Evolutionary conservation across 2,329 filamentous ascomycete genomes (phyloP), one percentile per base, ranked within the genome.

Genomic region (Neocatenulostroma microsporum): DNA sequence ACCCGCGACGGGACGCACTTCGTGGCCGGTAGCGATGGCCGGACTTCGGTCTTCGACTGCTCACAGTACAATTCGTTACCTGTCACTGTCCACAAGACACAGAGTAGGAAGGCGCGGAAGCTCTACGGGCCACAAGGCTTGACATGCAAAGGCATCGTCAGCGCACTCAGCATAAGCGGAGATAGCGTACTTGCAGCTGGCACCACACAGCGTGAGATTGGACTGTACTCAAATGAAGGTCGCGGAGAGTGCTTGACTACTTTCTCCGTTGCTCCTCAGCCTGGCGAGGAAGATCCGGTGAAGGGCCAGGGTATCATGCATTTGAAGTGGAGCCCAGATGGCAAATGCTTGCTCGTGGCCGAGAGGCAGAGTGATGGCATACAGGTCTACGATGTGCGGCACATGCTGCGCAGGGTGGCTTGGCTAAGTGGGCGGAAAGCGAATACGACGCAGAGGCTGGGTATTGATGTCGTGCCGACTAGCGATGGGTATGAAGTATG

Each of bases 371-470:
- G 73, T 36, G 66, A 76, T 45, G 68, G 64, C 1, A 57, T 78
- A 1, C 57, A 73, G 29, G 60, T 80, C 9, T 80, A 74, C 50
- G 77, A 81, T 49, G 67, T 78, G 18, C 65, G 77, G 12, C 67
- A 69, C n/a, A 68, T 67, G 1, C 64, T 67, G 0, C 62, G 68
- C 36, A 53, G 69, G 18, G 54, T 80, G 3, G 67, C 65, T 2
- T 70, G 68, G 55, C 58, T 78, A 30, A 45, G 34, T 0, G 66
- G 65, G 0, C 41, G 68, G 4, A 51, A 55, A 3, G 67, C 66
- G 5, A 23, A 56, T 6, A 75, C 73, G 2, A 72, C 71, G 32
- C 74, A 79, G 56, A 64, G 68, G n/a, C 53, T 80, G 39, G 68
- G 69, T 2, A 63, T 77, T 19, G 73, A 78, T 53, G 48, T 79